Evolutionary conservation across 371 early-diverging fungal species (phyloP).

Genomic region (Mucor piriformis): DNA sequence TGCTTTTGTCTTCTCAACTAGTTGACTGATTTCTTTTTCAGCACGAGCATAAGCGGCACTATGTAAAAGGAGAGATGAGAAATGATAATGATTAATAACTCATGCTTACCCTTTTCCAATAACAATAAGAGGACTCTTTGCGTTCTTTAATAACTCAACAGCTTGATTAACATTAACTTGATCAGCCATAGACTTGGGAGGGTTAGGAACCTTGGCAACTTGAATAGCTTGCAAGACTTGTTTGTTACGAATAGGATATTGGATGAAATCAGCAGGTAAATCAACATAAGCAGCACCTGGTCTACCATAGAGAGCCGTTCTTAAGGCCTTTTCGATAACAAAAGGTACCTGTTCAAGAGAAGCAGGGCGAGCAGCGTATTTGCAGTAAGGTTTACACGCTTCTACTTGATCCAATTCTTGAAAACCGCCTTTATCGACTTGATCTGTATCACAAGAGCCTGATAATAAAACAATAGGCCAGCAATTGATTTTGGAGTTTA

Average conservation of each 20-base stretch:
- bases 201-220: constrained; percentile 25
- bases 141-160: constrained; percentile 34
- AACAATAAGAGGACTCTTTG: constrained; percentile 69
- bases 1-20: constrained; percentile 59
- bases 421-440: constrained; percentile 73
- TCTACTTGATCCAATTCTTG: constrained; percentile 81
- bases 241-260: constrained; percentile 42
- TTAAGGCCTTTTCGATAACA: constrained; percentile 63
- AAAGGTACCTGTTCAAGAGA: constrained; percentile 57
- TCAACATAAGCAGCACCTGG: constrained; percentile 80
- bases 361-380: constrained; percentile 64
- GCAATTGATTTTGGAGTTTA: constrained; percentile 72
- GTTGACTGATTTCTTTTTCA: constrained; percentile 58
- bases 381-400: constrained; percentile 66
- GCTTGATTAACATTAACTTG: constrained; percentile 33
- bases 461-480: constrained; percentile 72
- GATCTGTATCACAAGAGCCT: constrained; percentile 61
- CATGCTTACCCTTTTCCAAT: constrained; percentile 74
- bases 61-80: neutral
- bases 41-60: constrained; percentile 72
- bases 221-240: constrained; percentile 27
- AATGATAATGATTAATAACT: neutral
- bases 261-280: constrained; percentile 76
- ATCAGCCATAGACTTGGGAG: constrained; percentile 56
- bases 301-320: constrained; percentile 59